A percentile compares a stretch with the other conserved stretches of the same genome.
Evolutionary conservation across 1,284 basidiomycete species (phyloP).

Genomic region (Ceraceosorus guamensis): DNA sequence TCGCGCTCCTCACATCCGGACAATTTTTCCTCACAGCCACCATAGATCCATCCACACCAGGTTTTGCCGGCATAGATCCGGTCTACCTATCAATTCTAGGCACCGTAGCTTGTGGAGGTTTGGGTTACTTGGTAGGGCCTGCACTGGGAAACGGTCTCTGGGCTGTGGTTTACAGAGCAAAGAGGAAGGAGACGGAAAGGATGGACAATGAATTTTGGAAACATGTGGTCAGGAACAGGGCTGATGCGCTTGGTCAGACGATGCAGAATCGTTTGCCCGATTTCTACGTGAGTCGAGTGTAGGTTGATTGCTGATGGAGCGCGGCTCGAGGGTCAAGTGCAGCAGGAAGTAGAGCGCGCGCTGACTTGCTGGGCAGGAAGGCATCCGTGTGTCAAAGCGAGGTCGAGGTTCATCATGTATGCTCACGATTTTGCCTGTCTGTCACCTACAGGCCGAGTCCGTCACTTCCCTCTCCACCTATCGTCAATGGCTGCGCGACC

Average conservation of each 20-base stretch:
- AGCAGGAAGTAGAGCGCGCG: too few species aligned
- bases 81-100: constrained; percentile 35
- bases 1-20: constrained; percentile 30
- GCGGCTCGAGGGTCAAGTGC: too few species aligned
- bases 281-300: constrained; percentile 25
- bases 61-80: constrained; percentile 37
- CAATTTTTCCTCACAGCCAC: constrained; percentile 39
- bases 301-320: not conserved
- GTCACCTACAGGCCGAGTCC: constrained; percentile 28
- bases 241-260: constrained; percentile 37
- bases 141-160: constrained; percentile 35
- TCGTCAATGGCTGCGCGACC: constrained; percentile 45
- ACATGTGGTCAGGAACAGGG: constrained; percentile 35
- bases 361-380: too few species aligned
- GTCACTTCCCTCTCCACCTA: constrained; percentile 41
- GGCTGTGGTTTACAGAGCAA: constrained; percentile 27
- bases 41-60: constrained; percentile 33
- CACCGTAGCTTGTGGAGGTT: constrained; percentile 35
- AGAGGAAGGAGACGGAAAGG: constrained; percentile 27
- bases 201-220: constrained; percentile 42
- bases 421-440: too few species aligned
- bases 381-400: too few species aligned
- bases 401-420: too few species aligned
- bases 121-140: constrained; percentile 42
- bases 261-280: constrained; percentile 45